phyloP scores from a whole-genome alignment of 768 basidiomycete species.

The Hysterangium stoloniferum region DNA sequence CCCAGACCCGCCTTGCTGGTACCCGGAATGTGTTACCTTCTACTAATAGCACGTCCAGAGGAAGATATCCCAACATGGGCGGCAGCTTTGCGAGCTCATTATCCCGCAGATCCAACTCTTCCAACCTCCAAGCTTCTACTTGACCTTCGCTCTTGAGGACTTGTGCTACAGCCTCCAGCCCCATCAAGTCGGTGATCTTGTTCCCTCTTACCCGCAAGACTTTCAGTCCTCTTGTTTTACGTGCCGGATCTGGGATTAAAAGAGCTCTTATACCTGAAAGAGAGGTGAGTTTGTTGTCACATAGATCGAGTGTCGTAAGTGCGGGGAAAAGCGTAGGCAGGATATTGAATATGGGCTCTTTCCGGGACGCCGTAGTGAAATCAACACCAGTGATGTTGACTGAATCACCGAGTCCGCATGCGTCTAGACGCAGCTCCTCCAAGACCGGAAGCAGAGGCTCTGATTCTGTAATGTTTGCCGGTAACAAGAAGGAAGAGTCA shows the following conservation, averaged over 20 bases:
- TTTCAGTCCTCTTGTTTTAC: constrained; percentile 42
- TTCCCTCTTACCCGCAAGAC: constrained; percentile 68
- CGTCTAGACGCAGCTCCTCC: constrained; percentile 69
- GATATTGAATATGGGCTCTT: constrained; percentile 50
- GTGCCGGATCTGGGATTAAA: constrained; percentile 8
- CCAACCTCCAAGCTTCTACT: constrained; percentile 63
- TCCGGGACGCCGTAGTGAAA: constrained; percentile 31
- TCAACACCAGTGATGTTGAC: constrained; percentile 36
- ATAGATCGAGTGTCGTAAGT: constrained; percentile 60
- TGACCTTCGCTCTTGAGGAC: constrained; percentile 58
- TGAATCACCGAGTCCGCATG: constrained; percentile 57
- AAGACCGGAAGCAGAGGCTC: constrained; percentile 47
- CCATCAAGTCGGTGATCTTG: constrained; percentile 49
- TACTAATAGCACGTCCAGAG: constrained; percentile 74
- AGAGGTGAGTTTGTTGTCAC: constrained; percentile 61
- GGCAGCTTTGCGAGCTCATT: constrained; percentile 70
- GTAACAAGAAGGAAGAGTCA: constrained; percentile 57
- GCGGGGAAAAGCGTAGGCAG: constrained; percentile 64
- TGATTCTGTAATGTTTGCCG: constrained; percentile 23
- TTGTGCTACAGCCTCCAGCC: constrained; percentile 53
- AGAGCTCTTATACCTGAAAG: constrained; percentile 33
- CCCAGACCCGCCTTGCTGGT: constrained; percentile 76
- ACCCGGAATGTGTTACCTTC: constrained; percentile 83
- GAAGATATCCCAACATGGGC: constrained; percentile 62
- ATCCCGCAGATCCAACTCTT: constrained; percentile 77